Percentiles rank a stretch among this genome's conserved stretches.
Evolutionary conservation across 2,329 filamentous ascomycete species (phyloP).

Genomic region (Colletotrichum liaoningense): DNA sequence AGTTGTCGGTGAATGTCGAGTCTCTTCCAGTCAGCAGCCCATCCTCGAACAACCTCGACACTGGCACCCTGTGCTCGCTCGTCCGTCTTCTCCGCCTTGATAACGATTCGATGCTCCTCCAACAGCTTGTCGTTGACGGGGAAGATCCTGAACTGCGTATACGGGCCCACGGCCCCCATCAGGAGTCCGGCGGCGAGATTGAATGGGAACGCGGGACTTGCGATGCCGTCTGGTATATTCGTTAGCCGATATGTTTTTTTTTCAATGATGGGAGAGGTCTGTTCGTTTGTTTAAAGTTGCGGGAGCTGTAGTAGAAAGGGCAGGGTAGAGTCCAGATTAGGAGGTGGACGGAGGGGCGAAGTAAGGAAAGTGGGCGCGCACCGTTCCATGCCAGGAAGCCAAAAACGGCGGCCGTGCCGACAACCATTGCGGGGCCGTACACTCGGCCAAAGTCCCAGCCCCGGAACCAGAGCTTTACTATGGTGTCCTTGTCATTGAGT

Average conservation of each 20-base stretch:
- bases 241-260: background rate
- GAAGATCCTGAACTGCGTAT: background rate
- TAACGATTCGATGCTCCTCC: background rate
- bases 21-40: background rate
- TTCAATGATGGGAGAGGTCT: background rate
- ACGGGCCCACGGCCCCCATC: background rate
- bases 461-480: background rate
- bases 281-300: background rate
- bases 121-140: background rate
- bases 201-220: background rate
- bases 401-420: background rate
- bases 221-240: background rate
- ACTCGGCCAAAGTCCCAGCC: background rate
- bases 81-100: background rate
- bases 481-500: background rate
- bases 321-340: too few species aligned
- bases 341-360: background rate
- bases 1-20: background rate
- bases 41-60: background rate
- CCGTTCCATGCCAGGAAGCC: constrained; percentile 17
- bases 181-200: background rate
- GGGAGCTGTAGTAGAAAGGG: background rate
- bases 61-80: background rate
- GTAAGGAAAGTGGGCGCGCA: background rate
- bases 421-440: constrained; percentile 11